Conservation (phyloP, 169 alveolate species). For the Eimeria sp. region DNA sequence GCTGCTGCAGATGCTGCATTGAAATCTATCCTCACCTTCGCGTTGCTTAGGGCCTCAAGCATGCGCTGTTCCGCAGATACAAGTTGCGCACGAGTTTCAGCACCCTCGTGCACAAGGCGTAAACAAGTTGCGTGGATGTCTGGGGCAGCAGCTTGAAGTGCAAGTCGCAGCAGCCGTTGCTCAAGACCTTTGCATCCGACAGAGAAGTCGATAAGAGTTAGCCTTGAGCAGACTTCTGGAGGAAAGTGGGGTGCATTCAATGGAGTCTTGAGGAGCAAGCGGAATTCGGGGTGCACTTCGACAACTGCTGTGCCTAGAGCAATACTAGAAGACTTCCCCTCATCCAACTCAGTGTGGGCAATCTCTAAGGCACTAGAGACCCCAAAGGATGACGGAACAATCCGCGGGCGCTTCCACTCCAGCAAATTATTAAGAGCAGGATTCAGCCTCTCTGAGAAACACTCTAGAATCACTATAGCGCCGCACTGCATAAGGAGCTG, state of each 20-base stretch:
- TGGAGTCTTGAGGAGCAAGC: constrained; percentile 57
- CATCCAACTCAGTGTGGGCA: constrained; percentile 95
- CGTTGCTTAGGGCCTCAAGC: constrained; percentile 92
- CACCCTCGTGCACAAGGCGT: constrained; percentile 91
- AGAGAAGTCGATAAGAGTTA: constrained; percentile 97
- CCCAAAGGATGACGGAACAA: constrained; percentile 91
- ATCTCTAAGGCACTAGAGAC: constrained; percentile 94
- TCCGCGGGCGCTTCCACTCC: constrained; percentile 89
- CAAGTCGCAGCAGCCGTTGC: constrained; percentile 95
- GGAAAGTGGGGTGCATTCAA: constrained; percentile 95
- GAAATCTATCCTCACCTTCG: constrained; percentile 82
- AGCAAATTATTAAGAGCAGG: constrained; percentile 97
- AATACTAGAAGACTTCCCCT: constrained; percentile 97
- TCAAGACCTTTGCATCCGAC: constrained; percentile 97
- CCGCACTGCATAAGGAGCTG: constrained; percentile 55
- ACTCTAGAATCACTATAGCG: constrained; percentile 95
- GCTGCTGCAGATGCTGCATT: background rate
- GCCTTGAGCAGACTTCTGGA: constrained; percentile 98
- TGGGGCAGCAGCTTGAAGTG: constrained; percentile 71
- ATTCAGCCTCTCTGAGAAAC: constrained; percentile 97
- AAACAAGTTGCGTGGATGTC: constrained; percentile 84
- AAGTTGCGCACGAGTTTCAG: constrained; percentile 81
- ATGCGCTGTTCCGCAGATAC: constrained; percentile 94
- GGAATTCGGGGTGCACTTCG: constrained; percentile 84
- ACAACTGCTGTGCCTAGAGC: constrained; percentile 90